A percentile compares a stretch with the other conserved stretches of the same genome.
These are phyloP conservation scores for Apiospora malaysiana DNA, from an alignment of 2,329 filamentous ascomycete genomes.

Conservation along the genomic window DNA sequence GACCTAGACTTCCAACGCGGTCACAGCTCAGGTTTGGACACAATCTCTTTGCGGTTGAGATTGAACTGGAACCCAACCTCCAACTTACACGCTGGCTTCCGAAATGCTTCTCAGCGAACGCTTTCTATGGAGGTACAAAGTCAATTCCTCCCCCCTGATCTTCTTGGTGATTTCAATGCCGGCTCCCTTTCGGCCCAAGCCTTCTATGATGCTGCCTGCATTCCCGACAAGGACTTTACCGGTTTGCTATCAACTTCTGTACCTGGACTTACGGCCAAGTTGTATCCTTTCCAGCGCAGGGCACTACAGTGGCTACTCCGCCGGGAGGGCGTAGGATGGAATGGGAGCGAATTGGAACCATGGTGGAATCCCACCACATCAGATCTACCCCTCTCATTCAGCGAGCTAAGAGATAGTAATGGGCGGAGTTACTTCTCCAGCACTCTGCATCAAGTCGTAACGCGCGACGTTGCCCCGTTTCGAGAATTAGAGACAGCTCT, in stretches of 20 bases:
- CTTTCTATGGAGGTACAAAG: constrained; percentile 45
- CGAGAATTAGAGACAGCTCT: constrained; percentile 47
- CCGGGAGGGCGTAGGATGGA: constrained; percentile 55
- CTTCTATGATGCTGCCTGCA: constrained; percentile 74
- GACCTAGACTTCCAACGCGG: constrained; percentile 39
- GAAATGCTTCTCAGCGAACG: constrained; percentile 37
- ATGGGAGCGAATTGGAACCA: constrained; percentile 34
- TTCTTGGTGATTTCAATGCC: constrained; percentile 21
- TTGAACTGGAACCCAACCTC: constrained; percentile 51
- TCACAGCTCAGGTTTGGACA: constrained; percentile 31
- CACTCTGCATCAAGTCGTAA: constrained; percentile 65
- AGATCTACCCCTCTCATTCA: constrained; percentile 51
- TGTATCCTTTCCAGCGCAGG: constrained; percentile 77
- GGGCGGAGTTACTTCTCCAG: constrained; percentile 52
- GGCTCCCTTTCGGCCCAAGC: constrained; percentile 52
- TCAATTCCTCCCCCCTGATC: constrained; percentile 37
- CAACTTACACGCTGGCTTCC: constrained; percentile 39
- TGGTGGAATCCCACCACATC: constrained; percentile 28
- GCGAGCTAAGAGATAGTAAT: constrained; percentile 48
- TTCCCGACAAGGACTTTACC: constrained; percentile 56
- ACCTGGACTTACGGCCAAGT: constrained; percentile 51
- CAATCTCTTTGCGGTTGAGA: constrained; percentile 41
- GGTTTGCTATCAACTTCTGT: constrained; percentile 47
- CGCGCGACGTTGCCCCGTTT: constrained; percentile 54
- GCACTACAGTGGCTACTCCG: constrained; percentile 73